Evolutionary conservation across 179 eudicot genomes (phyloP).

Genomic region (Amaranthus tricolor): DNA sequence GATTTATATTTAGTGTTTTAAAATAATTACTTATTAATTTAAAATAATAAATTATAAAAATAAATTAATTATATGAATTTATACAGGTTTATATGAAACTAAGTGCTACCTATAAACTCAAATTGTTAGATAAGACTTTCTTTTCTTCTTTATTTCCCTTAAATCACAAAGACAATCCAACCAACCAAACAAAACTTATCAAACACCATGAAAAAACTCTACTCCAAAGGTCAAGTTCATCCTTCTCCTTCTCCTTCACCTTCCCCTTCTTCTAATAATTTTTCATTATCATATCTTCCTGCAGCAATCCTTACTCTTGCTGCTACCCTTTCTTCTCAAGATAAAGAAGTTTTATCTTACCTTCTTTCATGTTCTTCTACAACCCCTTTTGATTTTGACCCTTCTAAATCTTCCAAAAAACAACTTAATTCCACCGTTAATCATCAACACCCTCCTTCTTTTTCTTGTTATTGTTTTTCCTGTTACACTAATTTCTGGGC

Average conservation of each 20-base stretch:
- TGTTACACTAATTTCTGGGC: conserved; percentile 80
- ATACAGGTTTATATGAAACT: too few relatives aligned
- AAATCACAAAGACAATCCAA: background rate
- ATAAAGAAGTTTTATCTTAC: conserved; percentile 68
- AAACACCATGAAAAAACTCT: conserved; percentile 62
- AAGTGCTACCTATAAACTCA: background rate
- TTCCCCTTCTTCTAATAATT: conserved; percentile 24
- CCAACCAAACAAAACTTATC: background rate
- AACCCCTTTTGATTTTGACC: conserved; percentile 23
- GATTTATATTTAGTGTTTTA: too few relatives aligned
- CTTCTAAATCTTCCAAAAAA: conserved; percentile 13
- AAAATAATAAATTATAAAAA: too few relatives aligned
- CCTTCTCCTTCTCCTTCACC: conserved; percentile 32
- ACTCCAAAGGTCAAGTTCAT: conserved; percentile 22
- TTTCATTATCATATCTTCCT: conserved; percentile 44
- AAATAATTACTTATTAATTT: too few relatives aligned
- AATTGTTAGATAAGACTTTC: conserved; percentile 24
- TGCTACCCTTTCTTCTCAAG: conserved; percentile 53
- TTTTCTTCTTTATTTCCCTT: background rate
- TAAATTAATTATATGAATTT: too few relatives aligned
- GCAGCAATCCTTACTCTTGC: conserved; percentile 62
- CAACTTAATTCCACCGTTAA: background rate
- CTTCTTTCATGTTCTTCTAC: conserved; percentile 59
- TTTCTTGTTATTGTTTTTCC: conserved; percentile 59
- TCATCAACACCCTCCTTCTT: conserved; percentile 41